phyloP scores from a whole-genome alignment of 192 early-diverging fungal species.

The Backusella tuberculispora region DNA sequence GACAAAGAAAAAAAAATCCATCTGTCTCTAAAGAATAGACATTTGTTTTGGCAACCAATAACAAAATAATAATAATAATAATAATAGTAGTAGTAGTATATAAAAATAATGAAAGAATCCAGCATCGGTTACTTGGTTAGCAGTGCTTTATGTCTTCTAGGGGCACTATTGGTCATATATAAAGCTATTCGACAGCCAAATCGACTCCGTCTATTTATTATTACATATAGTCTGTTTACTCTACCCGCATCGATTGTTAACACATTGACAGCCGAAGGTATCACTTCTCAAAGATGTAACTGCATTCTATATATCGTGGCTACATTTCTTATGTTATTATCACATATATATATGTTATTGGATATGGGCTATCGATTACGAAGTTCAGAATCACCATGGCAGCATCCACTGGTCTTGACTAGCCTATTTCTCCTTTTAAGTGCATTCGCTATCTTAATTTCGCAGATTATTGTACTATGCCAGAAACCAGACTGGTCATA shows the following conservation, averaged over 20 bases:
- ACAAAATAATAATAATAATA: not conserved
- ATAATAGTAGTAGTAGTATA: not conserved
- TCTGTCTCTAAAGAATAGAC: not conserved
- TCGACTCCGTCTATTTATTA: slow-evolving; percentile 17
- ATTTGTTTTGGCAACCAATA: not conserved
- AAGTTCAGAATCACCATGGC: not conserved
- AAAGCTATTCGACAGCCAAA: slow-evolving; percentile 7
- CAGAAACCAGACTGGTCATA: not conserved
- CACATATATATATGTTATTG: slow-evolving; percentile 16
- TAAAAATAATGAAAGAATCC: not conserved
- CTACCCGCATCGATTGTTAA: slow-evolving; percentile 16
- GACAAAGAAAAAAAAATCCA: not conserved
- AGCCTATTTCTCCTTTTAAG: not conserved
- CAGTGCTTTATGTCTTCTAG: not conserved
- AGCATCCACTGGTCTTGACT: not conserved
- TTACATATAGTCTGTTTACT: not conserved
- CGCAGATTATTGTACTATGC: not conserved
- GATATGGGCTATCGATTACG: slow-evolving; percentile 16
- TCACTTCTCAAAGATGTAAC: not conserved
- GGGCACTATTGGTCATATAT: slow-evolving; percentile 7
- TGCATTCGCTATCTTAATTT: not conserved
- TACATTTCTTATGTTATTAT: slow-evolving; percentile 15
- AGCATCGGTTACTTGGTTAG: not conserved
- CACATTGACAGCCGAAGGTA: slow-evolving; percentile 10
- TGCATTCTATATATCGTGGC: not conserved